phyloP scores from a whole-genome alignment of 176 grass and related monocot genomes.

The Saccharum officinarum region DNA sequence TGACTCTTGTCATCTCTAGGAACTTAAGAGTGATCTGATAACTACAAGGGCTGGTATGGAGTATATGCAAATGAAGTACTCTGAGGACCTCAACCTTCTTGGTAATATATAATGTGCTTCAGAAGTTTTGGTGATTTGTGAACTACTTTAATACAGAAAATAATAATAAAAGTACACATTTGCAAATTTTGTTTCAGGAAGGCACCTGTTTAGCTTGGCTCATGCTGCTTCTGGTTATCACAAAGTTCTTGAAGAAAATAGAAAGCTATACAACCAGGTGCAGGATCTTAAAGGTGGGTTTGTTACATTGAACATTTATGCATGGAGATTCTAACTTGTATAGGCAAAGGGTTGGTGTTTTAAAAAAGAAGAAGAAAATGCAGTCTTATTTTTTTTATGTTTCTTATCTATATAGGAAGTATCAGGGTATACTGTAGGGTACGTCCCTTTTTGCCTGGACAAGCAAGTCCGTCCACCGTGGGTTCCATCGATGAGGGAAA shows the following conservation, averaged over 20 bases:
- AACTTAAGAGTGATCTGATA: slow-evolving; percentile 71
- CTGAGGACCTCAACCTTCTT: slow-evolving; percentile 71
- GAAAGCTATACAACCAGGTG: slow-evolving; percentile 96
- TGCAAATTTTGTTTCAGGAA: slow-evolving; percentile 63
- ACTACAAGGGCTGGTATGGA: slow-evolving; percentile 80
- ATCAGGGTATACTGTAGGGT: slow-evolving; percentile 98
- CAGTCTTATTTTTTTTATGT: slow-evolving; percentile 28
- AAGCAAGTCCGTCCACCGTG: slow-evolving; percentile 69
- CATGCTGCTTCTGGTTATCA: slow-evolving; percentile 91
- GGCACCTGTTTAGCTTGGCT: slow-evolving; percentile 77
- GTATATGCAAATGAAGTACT: slow-evolving; percentile 87
- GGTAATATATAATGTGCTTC: slow-evolving; percentile 54
- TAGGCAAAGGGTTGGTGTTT: slow-evolving; percentile 8
- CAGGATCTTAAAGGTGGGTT: slow-evolving; percentile 96
- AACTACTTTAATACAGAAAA: slow-evolving; percentile 19
- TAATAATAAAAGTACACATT: slow-evolving; percentile 27
- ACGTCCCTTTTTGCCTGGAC: slow-evolving; percentile 89
- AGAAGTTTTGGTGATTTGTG: slow-evolving; percentile 1
- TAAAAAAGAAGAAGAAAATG: slow-evolving; percentile 11
- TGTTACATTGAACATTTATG: slow-evolving; percentile 15
- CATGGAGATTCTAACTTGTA: background rate
- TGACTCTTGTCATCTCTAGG: slow-evolving; percentile 47
- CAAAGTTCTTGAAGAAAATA: slow-evolving; percentile 98
- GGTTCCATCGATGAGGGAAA: slow-evolving; percentile 84
- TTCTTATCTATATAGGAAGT: slow-evolving; percentile 62